These are phyloP conservation scores for Agaricus sinodeliciosus DNA, from an alignment of 768 basidiomycete genomes.

Conservation along the genomic window DNA sequence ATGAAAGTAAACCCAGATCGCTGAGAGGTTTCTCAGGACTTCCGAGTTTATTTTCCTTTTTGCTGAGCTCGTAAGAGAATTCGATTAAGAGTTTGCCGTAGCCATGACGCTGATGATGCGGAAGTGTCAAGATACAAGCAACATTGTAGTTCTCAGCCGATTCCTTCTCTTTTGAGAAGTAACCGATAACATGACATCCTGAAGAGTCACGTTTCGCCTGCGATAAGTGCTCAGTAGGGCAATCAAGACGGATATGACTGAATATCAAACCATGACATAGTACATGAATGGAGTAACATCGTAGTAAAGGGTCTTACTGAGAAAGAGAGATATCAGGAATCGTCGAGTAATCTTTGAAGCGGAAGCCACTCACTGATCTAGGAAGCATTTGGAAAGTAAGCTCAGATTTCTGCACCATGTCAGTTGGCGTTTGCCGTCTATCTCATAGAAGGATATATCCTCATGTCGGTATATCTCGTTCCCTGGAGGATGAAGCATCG, in stretches of 20 bases:
- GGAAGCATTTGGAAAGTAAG: conserved; percentile 93
- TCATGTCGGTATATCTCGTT: conserved; percentile 99
- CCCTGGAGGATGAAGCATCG: conserved; percentile 88
- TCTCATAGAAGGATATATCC: conserved; percentile 96
- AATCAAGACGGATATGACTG: conserved; percentile 16
- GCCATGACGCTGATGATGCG: conserved; percentile 94
- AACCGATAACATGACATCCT: conserved; percentile 94
- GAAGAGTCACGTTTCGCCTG: conserved; percentile 80
- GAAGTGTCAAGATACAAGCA: conserved; percentile 97
- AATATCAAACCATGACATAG: conserved; percentile 82
- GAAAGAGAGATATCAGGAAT: conserved; percentile 18
- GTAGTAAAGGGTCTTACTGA: conserved; percentile 96
- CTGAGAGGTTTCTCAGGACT: conserved; percentile 97
- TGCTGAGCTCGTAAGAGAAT: conserved; percentile 96
- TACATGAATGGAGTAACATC: conserved; percentile 99
- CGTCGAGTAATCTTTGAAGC: conserved; percentile 7
- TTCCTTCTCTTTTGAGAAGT: conserved; percentile 99
- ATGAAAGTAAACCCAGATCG: conserved; percentile 88
- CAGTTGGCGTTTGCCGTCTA: conserved; percentile 93
- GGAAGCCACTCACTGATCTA: conserved; percentile 77
- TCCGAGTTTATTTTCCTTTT: conserved; percentile 92
- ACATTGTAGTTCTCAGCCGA: conserved; percentile 98
- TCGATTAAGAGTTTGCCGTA: conserved; percentile 96
- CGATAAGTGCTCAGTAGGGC: conserved; percentile 6
- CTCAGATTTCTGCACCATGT: conserved; percentile 97